A percentile compares a stretch with the other conserved stretches of the same genome.
phyloP scores from a whole-genome alignment of 192 early-diverging fungal species.

The Dispira simplex region DNA sequence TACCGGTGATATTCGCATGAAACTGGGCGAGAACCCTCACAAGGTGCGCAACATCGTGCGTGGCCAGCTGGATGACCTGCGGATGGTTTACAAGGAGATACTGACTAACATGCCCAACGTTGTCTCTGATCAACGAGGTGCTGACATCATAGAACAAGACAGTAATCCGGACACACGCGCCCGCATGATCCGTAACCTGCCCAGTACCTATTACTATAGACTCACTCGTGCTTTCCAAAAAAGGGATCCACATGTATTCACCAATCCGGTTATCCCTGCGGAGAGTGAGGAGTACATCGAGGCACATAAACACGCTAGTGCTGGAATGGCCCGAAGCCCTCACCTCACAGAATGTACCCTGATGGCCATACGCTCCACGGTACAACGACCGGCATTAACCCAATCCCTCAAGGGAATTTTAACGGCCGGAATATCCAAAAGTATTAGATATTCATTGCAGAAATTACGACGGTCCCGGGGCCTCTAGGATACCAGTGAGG shows the following conservation, averaged over 20 bases:
- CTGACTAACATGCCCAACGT: conserved; percentile 37
- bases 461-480: conserved; percentile 14
- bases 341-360: conserved; percentile 29
- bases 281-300: conserved; percentile 15
- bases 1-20: conserved; percentile 84
- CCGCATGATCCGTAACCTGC: conserved; percentile 62
- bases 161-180: conserved; percentile 41
- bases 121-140: neutral
- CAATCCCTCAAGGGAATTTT: conserved; percentile 88
- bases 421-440: conserved; percentile 64
- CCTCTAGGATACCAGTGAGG: neutral
- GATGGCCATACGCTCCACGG: conserved; percentile 29
- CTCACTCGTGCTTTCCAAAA: conserved; percentile 28
- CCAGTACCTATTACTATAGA: conserved; percentile 53
- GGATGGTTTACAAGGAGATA: conserved; percentile 32
- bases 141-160: conserved; percentile 36
- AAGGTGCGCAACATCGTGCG: conserved; percentile 92
- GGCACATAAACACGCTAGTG: conserved; percentile 20
- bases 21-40: conserved; percentile 86
- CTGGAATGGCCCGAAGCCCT: conserved; percentile 16
- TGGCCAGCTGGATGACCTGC: conserved; percentile 46
- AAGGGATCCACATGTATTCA: neutral
- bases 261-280: conserved; percentile 6
- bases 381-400: conserved; percentile 64
- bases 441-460: conserved; percentile 37